phyloP scores from a whole-genome alignment of 371 early-diverging fungal species.

The Synchytrium microbalum region DNA sequence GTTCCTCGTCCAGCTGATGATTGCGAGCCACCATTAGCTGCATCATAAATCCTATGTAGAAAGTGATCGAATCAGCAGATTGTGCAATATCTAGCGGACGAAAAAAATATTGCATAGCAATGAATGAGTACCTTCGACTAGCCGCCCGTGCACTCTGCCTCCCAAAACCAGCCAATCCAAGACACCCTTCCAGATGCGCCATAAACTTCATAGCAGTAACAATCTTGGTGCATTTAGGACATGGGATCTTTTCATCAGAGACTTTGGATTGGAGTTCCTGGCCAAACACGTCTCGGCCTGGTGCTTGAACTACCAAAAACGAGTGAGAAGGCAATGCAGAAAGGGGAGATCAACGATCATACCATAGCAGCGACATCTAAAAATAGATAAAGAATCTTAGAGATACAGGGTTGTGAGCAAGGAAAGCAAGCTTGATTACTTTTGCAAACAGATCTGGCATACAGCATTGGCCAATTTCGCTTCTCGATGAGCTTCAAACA shows the following conservation, averaged over 20 bases:
- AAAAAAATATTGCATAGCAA: neutral
- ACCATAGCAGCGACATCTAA: conserved; percentile 45
- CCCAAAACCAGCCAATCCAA: conserved; percentile 61
- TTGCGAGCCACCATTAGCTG: neutral
- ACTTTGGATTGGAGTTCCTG: conserved; percentile 28
- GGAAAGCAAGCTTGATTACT: conserved; percentile 25
- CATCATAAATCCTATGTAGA: neutral
- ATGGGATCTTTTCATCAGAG: conserved; percentile 52
- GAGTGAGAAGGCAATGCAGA: neutral
- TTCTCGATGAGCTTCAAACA: conserved; percentile 58
- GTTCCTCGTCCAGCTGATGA: neutral
- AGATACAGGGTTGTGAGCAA: neutral
- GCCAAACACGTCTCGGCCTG: conserved; percentile 66
- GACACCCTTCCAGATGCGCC: conserved; percentile 81
- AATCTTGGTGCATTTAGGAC: conserved; percentile 65
- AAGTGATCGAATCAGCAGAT: neutral
- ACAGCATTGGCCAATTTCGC: conserved; percentile 41
- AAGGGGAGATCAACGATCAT: conserved; percentile 10
- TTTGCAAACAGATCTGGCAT: conserved; percentile 65
- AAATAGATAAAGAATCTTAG: neutral
- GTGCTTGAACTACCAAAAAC: conserved; percentile 12
- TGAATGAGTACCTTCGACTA: conserved; percentile 12
- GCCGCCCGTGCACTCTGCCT: conserved; percentile 56
- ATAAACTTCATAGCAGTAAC: conserved; percentile 79
- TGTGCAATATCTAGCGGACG: neutral